These are phyloP conservation scores for Fusarium musae DNA, from an alignment of 2,329 filamentous ascomycete genomes.

Conservation along the genomic window DNA sequence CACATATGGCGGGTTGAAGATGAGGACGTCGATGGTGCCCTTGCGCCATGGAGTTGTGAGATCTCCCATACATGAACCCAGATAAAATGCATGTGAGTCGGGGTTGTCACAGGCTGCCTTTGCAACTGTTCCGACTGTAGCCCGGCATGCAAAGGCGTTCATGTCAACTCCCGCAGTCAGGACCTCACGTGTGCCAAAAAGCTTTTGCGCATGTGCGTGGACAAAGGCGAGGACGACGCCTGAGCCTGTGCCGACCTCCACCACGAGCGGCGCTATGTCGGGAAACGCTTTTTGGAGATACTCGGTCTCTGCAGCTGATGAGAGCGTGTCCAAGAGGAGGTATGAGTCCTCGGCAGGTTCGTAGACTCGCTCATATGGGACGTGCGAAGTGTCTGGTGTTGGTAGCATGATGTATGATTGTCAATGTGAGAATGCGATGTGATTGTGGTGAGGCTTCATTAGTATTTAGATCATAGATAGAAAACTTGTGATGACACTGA, in stretches of 20 bases:
- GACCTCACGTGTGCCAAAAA: constrained; percentile 78
- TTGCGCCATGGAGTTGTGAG: constrained; percentile 70
- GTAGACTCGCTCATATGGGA: constrained; percentile 88
- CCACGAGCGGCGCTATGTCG: constrained; percentile 68
- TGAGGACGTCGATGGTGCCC: constrained; percentile 77
- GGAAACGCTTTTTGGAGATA: constrained; percentile 76
- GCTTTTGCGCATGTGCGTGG: constrained; percentile 75
- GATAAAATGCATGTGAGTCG: constrained; percentile 60
- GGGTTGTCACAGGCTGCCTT: constrained; percentile 53
- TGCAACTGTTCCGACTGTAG: constrained; percentile 76
- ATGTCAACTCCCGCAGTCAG: constrained; percentile 84
- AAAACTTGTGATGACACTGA: constrained; percentile 22
- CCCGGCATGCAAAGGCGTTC: constrained; percentile 83
- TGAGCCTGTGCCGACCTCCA: constrained; percentile 91
- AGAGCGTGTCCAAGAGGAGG: constrained; percentile 90
- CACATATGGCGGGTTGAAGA: constrained; percentile 98
- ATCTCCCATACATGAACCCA: constrained; percentile 77
- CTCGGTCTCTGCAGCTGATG: constrained; percentile 71
- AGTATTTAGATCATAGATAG: neutral
- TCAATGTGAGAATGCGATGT: neutral
- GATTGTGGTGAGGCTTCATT: constrained; percentile 38
- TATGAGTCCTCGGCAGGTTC: constrained; percentile 97
- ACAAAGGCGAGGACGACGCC: constrained; percentile 93
- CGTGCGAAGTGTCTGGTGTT: constrained; percentile 92
- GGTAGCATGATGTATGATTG: constrained; percentile 74